Percentiles rank a stretch among this genome's conserved stretches.
Evolutionary conservation across 805 yeast genomes (phyloP).

Genomic region (Candida glaebosa): DNA sequence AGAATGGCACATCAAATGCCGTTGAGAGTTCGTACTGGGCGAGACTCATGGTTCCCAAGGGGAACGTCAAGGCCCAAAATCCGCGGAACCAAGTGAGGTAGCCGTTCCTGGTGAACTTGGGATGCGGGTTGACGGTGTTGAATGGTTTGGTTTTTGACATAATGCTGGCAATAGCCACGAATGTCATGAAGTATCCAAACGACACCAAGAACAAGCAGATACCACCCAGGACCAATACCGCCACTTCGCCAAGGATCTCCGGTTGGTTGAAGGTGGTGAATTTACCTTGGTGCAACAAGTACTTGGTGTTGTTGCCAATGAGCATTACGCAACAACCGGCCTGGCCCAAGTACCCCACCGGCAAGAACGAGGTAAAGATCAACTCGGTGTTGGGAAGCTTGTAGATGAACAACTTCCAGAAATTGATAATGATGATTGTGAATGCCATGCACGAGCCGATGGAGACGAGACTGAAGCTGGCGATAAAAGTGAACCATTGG

Average conservation of each 20-base stretch:
- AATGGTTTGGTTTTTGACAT: conserved; percentile 41
- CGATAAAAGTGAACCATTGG: conserved; percentile 49
- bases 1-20: conserved; percentile 48
- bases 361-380: conserved; percentile 63
- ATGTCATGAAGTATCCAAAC: conserved; percentile 49
- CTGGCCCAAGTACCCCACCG: conserved; percentile 81
- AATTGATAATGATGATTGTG: conserved; percentile 51
- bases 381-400: conserved; percentile 51
- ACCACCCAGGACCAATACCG: conserved; percentile 16
- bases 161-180: conserved; percentile 26
- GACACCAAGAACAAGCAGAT: conserved; percentile 44
- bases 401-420: conserved; percentile 53
- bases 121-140: conserved; percentile 18
- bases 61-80: conserved; percentile 77
- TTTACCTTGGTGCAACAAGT: conserved; percentile 18
- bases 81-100: conserved; percentile 12
- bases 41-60: conserved; percentile 72
- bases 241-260: conserved; percentile 8
- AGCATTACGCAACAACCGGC: conserved; percentile 65
- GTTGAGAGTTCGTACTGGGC: conserved; percentile 49
- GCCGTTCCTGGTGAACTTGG: conserved; percentile 11
- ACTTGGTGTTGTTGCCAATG: conserved; percentile 41
- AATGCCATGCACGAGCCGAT: conserved; percentile 60
- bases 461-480: conserved; percentile 58
- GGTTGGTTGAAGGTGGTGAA: conserved; percentile 28